A percentile compares a stretch with the other conserved stretches of the same genome.
phyloP scores from a whole-genome alignment of 2,329 filamentous ascomycete genomes.

The Trichophyton verrucosum region DNA sequence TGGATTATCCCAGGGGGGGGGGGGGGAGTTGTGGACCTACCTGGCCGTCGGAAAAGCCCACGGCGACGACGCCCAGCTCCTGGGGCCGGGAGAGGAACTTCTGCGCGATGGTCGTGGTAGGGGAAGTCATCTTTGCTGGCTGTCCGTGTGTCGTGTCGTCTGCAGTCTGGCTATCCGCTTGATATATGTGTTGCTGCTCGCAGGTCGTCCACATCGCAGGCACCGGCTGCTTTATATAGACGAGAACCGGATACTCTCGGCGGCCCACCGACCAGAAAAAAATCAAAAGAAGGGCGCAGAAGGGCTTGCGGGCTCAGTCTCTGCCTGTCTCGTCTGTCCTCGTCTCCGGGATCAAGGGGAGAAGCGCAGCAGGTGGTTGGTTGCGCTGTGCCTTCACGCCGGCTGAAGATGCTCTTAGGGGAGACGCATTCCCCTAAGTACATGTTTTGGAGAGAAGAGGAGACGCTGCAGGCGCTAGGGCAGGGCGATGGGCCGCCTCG shows the following conservation, averaged over 20 bases:
- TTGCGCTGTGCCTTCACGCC: slow-evolving; percentile 13
- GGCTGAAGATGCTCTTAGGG: slow-evolving; percentile 38
- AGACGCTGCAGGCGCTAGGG: not conserved
- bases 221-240: not conserved
- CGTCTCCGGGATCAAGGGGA: not conserved
- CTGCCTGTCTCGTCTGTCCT: not conserved
- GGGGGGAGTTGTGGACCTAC: slow-evolving; percentile 38
- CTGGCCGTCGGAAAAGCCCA: slow-evolving; percentile 94
- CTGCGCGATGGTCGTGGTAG: slow-evolving; percentile 43
- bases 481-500: not conserved
- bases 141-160: not conserved
- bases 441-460: slow-evolving; percentile 33
- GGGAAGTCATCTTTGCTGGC: slow-evolving; percentile 37
- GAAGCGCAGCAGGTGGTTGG: not conserved
- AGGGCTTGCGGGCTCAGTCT: not conserved
- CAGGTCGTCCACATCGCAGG: not conserved
- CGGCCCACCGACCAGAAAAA: not conserved
- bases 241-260: not conserved
- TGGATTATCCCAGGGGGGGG: too few relatives aligned
- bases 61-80: slow-evolving; percentile 82
- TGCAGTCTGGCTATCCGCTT: slow-evolving; percentile 8
- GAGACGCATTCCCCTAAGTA: slow-evolving; percentile 34
- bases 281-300: not conserved
- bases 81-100: slow-evolving; percentile 70
- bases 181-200: not conserved